phyloP scores from a whole-genome alignment of 768 basidiomycete species.

The Leccinum boreale region DNA sequence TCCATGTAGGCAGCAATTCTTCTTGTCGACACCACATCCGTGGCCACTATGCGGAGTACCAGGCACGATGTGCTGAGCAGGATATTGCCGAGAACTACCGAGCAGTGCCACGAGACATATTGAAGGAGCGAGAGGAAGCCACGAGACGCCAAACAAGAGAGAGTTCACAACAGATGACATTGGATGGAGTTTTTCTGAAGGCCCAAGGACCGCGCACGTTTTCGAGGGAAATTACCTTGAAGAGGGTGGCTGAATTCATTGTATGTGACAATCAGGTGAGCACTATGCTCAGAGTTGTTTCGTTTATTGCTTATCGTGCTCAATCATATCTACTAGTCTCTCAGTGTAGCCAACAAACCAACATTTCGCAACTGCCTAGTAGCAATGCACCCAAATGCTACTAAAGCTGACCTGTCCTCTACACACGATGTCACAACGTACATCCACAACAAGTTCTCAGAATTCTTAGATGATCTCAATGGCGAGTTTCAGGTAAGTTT shows the following conservation, averaged over 20 bases:
- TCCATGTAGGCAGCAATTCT: not conserved
- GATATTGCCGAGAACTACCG: not conserved
- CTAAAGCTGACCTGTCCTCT: not conserved
- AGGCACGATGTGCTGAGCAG: not conserved
- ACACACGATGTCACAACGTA: not conserved
- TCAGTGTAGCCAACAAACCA: not conserved
- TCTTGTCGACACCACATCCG: not conserved
- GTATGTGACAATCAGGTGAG: not conserved
- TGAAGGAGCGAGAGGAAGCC: not conserved
- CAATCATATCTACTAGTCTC: not conserved
- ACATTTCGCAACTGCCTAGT: not conserved
- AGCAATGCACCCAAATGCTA: not conserved
- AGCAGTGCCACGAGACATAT: not conserved
- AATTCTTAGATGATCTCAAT: not conserved
- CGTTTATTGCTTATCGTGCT: not conserved
- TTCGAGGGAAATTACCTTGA: not conserved
- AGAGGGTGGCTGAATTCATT: not conserved
- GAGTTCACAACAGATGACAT: not conserved
- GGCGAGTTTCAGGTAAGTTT: not conserved
- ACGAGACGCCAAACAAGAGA: not conserved
- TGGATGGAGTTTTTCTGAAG: not conserved
- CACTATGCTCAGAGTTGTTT: not conserved
- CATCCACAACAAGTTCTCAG: not conserved
- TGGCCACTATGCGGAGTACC: not conserved
- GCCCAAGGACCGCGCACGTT: not conserved